A percentile compares a stretch with the other conserved stretches of the same genome.
Evolutionary conservation across 202 grass and related monocot genomes (phyloP).

Genomic region (Setaria viridis): DNA sequence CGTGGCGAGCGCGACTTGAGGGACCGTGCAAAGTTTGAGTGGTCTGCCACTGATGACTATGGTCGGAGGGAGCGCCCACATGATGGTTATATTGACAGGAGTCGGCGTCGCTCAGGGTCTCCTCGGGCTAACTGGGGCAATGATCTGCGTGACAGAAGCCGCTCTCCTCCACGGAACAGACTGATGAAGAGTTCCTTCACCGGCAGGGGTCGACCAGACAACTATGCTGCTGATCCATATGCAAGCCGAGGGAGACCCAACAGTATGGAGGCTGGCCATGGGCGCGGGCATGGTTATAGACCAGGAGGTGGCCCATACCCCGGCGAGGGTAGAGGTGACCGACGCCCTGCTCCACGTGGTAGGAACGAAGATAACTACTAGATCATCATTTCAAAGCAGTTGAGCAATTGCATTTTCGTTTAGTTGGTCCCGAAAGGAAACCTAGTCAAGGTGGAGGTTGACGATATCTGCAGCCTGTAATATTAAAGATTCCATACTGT

Average conservation of each 20-base stretch:
- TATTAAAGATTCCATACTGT: conserved; percentile 31
- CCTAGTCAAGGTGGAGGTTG: conserved; percentile 36
- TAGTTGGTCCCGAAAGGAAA: conserved; percentile 5
- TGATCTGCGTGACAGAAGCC: conserved; percentile 65
- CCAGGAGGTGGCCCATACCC: conserved; percentile 53
- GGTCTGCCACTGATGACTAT: conserved; percentile 57
- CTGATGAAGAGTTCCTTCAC: conserved; percentile 56
- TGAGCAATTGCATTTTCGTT: background rate
- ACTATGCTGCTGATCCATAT: conserved; percentile 57
- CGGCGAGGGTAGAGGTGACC: conserved; percentile 41
- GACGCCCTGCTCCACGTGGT: conserved; percentile 45
- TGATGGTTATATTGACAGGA: conserved; percentile 56
- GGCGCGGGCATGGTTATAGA: conserved; percentile 52
- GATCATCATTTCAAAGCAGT: conserved; percentile 29
- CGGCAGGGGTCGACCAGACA: conserved; percentile 47
- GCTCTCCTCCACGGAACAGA: conserved; percentile 60
- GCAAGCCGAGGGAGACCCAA: conserved; percentile 39
- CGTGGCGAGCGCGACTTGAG: conserved; percentile 55
- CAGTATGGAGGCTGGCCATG: conserved; percentile 35
- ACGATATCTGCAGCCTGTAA: conserved; percentile 45
- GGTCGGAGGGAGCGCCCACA: conserved; percentile 48
- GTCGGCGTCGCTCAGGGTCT: conserved; percentile 44
- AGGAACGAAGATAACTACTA: conserved; percentile 62
- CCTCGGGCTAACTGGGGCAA: conserved; percentile 50
- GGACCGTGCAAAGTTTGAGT: conserved; percentile 54